Evolutionary conservation across 108 stramenopile species (phyloP).

Genomic region (Nannochloropsis gaditana): DNA sequence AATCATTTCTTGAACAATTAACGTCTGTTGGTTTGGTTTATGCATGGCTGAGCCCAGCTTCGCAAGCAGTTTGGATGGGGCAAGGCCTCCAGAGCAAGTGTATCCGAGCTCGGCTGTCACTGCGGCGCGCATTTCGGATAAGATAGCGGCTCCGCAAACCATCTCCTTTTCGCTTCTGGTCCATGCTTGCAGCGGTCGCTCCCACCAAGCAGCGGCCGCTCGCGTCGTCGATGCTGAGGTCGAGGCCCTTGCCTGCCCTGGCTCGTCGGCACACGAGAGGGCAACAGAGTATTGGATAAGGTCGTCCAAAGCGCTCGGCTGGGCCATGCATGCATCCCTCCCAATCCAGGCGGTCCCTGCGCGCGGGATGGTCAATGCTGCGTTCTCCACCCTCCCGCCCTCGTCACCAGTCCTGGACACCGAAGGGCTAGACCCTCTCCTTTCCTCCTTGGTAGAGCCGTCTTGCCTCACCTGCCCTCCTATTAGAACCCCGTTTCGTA

Average conservation of each 20-base stretch:
- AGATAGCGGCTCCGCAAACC: slow-evolving; percentile 53
- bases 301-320: not conserved
- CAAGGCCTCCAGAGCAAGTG: slow-evolving; percentile 60
- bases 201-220: slow-evolving; percentile 40
- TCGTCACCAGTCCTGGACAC: not conserved
- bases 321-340: not conserved
- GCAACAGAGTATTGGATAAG: not conserved
- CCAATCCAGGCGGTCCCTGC: too few relatives aligned
- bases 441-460: not conserved
- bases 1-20: slow-evolving; percentile 47
- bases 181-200: slow-evolving; percentile 43
- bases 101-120: slow-evolving; percentile 50
- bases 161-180: slow-evolving; percentile 36
- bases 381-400: not conserved
- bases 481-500: slow-evolving; percentile 35
- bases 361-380: not conserved
- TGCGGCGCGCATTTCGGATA: slow-evolving; percentile 41
- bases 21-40: slow-evolving; percentile 63
- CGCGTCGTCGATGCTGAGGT: slow-evolving; percentile 2
- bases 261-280: not conserved
- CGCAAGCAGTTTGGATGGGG: slow-evolving; percentile 60
- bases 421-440: not conserved
- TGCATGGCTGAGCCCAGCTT: slow-evolving; percentile 62
- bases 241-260: slow-evolving; percentile 18
- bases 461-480: slow-evolving; percentile 30